Evolutionary conservation across 169 alveolate species (phyloP).

Genomic region (Plasmodium fragile): DNA sequence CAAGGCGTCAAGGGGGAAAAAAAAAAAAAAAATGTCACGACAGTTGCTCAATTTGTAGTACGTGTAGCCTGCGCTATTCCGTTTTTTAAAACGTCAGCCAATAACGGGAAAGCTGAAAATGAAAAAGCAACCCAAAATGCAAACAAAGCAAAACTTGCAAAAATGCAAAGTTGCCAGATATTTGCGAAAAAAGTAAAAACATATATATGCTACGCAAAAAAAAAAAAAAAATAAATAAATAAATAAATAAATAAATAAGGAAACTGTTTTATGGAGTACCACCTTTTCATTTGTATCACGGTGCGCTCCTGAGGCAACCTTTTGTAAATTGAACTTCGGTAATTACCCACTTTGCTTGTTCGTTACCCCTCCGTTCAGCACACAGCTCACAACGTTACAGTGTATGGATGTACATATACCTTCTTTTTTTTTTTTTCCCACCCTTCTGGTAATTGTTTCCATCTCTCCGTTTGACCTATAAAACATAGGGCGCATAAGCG

Average conservation of each 20-base stretch:
- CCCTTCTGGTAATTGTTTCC: background rate
- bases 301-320: background rate
- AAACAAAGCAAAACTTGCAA: background rate
- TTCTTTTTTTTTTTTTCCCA: no score
- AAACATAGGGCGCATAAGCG: background rate
- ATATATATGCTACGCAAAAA: conserved; percentile 1
- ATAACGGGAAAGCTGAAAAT: background rate
- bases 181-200: background rate
- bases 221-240: no score
- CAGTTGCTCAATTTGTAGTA: background rate
- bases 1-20: background rate
- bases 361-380: background rate
- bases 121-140: background rate
- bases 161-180: background rate
- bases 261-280: background rate
- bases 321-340: background rate
- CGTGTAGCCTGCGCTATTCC: background rate
- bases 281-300: background rate
- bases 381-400: background rate
- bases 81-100: background rate
- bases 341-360: conserved; percentile 3
- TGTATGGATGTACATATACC: background rate
- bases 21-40: background rate
- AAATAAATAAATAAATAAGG: background rate
- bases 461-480: background rate